phyloP scores from a whole-genome alignment of 768 basidiomycete genomes.

The Lenzites betulinus region DNA sequence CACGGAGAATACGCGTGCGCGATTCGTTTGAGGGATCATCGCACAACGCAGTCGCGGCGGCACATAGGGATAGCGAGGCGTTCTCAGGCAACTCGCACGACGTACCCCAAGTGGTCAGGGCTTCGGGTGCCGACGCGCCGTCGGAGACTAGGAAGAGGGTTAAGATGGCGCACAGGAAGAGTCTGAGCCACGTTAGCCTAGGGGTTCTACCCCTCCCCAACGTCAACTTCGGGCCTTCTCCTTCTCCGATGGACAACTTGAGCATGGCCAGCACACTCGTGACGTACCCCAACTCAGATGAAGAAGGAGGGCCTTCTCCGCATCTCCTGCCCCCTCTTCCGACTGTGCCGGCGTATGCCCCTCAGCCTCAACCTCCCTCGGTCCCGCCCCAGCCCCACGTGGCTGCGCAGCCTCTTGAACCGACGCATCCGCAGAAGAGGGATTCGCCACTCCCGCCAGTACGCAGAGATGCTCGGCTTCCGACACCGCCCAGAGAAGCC shows the following conservation, averaged over 20 bases:
- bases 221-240: slow-evolving; percentile 23
- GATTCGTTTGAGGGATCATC: slow-evolving; percentile 2
- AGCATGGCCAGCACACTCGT: slow-evolving; percentile 28
- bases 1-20: neutral
- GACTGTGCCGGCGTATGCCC: neutral
- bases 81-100: neutral
- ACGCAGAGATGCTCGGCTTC: slow-evolving; percentile 8
- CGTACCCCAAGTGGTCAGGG: slow-evolving; percentile 10
- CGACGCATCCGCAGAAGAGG: slow-evolving; percentile 12
- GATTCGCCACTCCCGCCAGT: slow-evolving; percentile 11
- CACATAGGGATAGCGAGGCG: neutral
- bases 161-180: slow-evolving; percentile 24
- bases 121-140: slow-evolving; percentile 5
- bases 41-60: neutral
- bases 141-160: slow-evolving; percentile 8
- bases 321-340: slow-evolving; percentile 7
- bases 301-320: slow-evolving; percentile 6
- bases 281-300: slow-evolving; percentile 1
- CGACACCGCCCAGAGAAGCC: slow-evolving; percentile 14
- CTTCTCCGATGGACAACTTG: slow-evolving; percentile 25
- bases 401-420: slow-evolving; percentile 9
- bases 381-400: neutral
- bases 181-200: slow-evolving; percentile 31
- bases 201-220: slow-evolving; percentile 30
- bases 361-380: neutral